A percentile compares a stretch with the other conserved stretches of the same genome.
phyloP scores from a whole-genome alignment of 768 basidiomycete genomes.

The Daedaleopsis nitida region DNA sequence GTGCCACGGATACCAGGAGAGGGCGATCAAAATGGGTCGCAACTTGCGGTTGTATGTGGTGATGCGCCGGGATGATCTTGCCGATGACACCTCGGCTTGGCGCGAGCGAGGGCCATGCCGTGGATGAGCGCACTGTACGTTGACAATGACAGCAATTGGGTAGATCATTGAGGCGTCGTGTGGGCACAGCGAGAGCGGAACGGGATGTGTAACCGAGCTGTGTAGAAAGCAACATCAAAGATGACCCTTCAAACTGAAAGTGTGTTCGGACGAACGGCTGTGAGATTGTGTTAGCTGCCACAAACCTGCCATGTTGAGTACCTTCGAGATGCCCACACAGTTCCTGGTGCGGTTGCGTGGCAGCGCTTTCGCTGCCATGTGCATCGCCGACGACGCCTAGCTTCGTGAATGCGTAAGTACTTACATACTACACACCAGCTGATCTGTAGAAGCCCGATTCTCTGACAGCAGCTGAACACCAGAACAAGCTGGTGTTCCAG shows the following conservation, averaged over 20 bases:
- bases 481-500: too few species aligned
- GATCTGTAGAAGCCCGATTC: too few species aligned
- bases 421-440: too few species aligned
- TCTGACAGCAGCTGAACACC: too few species aligned
- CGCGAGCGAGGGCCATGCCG: neutral
- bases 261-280: too few species aligned
- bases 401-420: too few species aligned
- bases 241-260: neutral
- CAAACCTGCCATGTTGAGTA: neutral
- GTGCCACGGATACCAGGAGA: neutral
- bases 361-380: too few species aligned
- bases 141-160: neutral
- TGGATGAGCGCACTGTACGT: neutral
- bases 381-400: too few species aligned
- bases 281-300: neutral
- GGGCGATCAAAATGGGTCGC: conserved; percentile 12
- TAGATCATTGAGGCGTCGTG: too few species aligned
- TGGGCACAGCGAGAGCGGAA: neutral
- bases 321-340: too few species aligned
- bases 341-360: too few species aligned
- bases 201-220: conserved; percentile 6
- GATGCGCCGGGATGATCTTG: conserved; percentile 5
- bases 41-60: too few species aligned
- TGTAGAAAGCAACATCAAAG: conserved; percentile 12
- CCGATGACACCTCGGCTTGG: conserved; percentile 7